Conservation (phyloP, 495 filamentous ascomycete genomes). For the Aspergillus taichungensis region DNA sequence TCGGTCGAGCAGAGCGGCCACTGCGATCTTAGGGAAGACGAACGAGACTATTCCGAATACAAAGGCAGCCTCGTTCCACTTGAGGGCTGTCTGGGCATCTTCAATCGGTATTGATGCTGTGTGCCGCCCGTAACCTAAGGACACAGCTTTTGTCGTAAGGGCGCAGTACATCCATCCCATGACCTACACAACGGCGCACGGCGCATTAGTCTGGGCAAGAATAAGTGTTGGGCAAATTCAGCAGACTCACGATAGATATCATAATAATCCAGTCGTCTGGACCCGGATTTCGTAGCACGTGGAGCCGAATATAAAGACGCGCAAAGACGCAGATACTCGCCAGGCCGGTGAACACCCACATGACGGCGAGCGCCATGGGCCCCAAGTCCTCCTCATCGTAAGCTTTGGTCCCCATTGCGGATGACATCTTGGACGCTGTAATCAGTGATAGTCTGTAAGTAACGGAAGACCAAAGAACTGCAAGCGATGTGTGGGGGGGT, state of each 20-base stretch:
- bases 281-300: slow-evolving; percentile 36
- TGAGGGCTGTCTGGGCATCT: slow-evolving; percentile 10
- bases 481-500: too few relatives aligned
- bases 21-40: slow-evolving; percentile 19
- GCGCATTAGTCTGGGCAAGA: background rate
- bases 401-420: background rate
- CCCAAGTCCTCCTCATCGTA: slow-evolving; percentile 22
- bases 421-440: too few relatives aligned
- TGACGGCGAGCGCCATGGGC: slow-evolving; percentile 31
- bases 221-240: background rate
- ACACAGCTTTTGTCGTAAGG: slow-evolving; percentile 15
- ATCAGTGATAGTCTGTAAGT: too few relatives aligned
- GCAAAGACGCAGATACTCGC: slow-evolving; percentile 25
- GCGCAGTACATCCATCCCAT: slow-evolving; percentile 15
- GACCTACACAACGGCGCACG: slow-evolving; percentile 1
- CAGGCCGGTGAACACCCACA: slow-evolving; percentile 28
- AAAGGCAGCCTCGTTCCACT: slow-evolving; percentile 17
- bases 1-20: slow-evolving; percentile 18
- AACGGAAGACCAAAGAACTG: too few relatives aligned
- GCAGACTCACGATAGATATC: slow-evolving; percentile 26
- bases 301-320: slow-evolving; percentile 39
- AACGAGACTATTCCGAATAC: slow-evolving; percentile 23
- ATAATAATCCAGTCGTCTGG: slow-evolving; percentile 45
- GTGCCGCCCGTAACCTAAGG: slow-evolving; percentile 21
- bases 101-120: slow-evolving; percentile 5